These are phyloP conservation scores for Sapria himalayana DNA, from an alignment of 345 rosid genomes.

Conservation along the genomic window DNA sequence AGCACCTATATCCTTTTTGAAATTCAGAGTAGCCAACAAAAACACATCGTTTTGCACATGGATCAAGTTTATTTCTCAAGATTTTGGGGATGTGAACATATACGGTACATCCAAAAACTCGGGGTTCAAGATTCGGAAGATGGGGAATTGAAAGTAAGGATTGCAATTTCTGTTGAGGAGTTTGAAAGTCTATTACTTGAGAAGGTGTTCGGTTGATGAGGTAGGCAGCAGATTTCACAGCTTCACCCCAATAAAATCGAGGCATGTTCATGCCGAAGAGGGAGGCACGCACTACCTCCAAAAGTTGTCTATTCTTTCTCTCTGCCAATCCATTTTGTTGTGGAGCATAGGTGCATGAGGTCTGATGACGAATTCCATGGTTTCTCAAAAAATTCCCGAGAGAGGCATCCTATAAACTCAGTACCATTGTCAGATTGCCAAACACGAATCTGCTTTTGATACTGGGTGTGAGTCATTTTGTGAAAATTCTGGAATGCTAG, in stretches of 20 bases:
- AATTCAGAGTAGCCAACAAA: too few species aligned
- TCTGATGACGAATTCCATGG: background rate
- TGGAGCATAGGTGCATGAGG: background rate
- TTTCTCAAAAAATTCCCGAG: background rate
- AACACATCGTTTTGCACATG: too few species aligned
- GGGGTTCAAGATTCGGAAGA: background rate
- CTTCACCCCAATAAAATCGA: background rate
- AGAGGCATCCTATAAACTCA: background rate
- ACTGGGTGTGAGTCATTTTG: background rate
- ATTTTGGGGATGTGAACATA: background rate
- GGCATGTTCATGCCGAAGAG: slow-evolving; percentile 3
- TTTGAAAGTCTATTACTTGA: background rate
- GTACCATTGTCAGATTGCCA: background rate
- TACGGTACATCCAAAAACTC: background rate
- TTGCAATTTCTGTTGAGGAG: background rate
- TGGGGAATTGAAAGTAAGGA: background rate
- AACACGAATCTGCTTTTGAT: background rate
- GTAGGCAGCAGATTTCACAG: background rate
- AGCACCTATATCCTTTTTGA: too few species aligned
- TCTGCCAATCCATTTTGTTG: background rate
- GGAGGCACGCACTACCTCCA: background rate
- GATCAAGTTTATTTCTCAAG: background rate
- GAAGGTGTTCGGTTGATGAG: background rate
- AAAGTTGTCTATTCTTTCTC: background rate
- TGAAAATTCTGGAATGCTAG: background rate